These are phyloP conservation scores for Plenodomus tracheiphilus DNA, from an alignment of 2,329 filamentous ascomycete species.

Conservation along the genomic window DNA sequence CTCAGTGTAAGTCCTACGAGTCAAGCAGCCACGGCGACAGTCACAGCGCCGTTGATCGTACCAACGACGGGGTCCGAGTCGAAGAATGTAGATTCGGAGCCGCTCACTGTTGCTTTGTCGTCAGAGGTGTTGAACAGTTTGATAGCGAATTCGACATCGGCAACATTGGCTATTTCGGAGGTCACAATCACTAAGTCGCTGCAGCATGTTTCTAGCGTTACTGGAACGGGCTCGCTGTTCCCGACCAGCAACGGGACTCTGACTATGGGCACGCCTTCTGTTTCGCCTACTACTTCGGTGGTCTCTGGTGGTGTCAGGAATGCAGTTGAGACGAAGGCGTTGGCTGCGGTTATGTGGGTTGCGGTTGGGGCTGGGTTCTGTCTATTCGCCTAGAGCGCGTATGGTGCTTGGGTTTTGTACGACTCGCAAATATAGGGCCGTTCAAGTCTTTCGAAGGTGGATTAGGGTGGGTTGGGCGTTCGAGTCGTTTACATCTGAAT, in stretches of 20 bases:
- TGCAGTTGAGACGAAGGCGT: background rate
- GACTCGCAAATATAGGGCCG: background rate
- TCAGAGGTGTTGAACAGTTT: background rate
- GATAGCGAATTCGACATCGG: background rate
- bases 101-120: too few relatives aligned
- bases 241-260: background rate
- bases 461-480: background rate
- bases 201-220: conserved; percentile 6
- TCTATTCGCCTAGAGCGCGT: conserved; percentile 7
- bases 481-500: background rate
- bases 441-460: background rate
- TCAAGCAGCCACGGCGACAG: too few relatives aligned
- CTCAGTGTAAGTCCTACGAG: too few relatives aligned
- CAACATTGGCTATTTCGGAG: background rate
- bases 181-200: conserved; percentile 6
- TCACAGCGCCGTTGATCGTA: background rate
- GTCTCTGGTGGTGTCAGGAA: conserved; percentile 1
- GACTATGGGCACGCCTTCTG: background rate
- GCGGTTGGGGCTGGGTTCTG: conserved; percentile 4
- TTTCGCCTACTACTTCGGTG: background rate
- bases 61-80: too few relatives aligned
- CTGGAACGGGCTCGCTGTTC: background rate
- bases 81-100: too few relatives aligned
- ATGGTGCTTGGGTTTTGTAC: background rate
- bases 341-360: conserved; percentile 1